Evolutionary conservation across 2,329 filamentous ascomycete species (phyloP), one percentile per base, ranked within the genome.

Genomic region (Ophiostoma sp.): DNA sequence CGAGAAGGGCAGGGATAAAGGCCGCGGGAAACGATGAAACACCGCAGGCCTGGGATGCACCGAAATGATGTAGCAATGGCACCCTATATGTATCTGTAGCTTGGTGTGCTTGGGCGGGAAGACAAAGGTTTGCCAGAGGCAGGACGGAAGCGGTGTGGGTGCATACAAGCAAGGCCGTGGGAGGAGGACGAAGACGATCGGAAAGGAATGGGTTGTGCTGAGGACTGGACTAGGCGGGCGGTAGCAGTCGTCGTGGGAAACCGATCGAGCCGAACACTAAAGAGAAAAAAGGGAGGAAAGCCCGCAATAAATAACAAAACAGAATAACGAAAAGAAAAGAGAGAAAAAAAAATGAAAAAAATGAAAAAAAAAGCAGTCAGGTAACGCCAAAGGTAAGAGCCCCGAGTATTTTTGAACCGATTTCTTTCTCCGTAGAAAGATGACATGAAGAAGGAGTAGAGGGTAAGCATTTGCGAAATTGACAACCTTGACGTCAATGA

Each of bases 191-290:
- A 23, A 2, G 35, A 23, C 62, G 62, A 23, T 23, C 62, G 62
- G 35, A 20, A n/a, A 36, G 33, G 15, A 4, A 7, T 23, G 31
- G 7, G 8, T 36, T 64, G 60, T 35, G 60, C 33, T 64, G 60
- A 64, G 20, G 33, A 39, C 60, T 36, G 15, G 60, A n/a, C 33
- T 36, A 3, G 62, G 62, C 39, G 39, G 65, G 17, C n/a, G 35
- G 65, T 41, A 20, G n/a, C n/a, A 48, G 68, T 52, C 64, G 71
- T 48, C 62, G 52, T 36, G n/a, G 17, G 48, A 33, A 39, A 66
- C 67, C 72, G 73, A 69, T 72, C 73, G 73, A 71, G 35, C 69
- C 71, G 73, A 70, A 68, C 44, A 72, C 73, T 74, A 73, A 69
- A 72, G 69, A 71, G 57, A 71, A 52, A 71, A 67, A 67, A 64